Percentiles rank a stretch among this genome's conserved stretches.
Evolutionary conservation across 2,329 filamentous ascomycete species (phyloP).

Genomic region (Cercospora berteroae): DNA sequence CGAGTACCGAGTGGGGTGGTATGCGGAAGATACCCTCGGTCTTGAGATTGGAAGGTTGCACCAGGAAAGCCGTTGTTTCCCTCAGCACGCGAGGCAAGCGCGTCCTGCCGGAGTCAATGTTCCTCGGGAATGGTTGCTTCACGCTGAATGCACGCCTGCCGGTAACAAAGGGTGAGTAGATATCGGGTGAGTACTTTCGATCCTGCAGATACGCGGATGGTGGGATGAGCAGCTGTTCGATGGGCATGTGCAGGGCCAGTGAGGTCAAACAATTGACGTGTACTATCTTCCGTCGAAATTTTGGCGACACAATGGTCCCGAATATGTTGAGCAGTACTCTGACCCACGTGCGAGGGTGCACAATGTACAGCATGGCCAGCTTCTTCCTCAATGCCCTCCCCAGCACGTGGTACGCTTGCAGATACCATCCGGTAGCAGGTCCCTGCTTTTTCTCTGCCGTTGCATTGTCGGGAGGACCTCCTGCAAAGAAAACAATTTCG

Average conservation of each 20-base stretch:
- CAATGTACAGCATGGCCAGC: slow-evolving; percentile 56
- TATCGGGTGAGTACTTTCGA: slow-evolving; percentile 49
- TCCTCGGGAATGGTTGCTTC: slow-evolving; percentile 49
- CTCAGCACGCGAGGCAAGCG: slow-evolving; percentile 53
- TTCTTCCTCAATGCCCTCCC: slow-evolving; percentile 55
- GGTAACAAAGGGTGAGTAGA: slow-evolving; percentile 48
- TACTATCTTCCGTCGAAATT: slow-evolving; percentile 58
- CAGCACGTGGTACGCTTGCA: slow-evolving; percentile 58
- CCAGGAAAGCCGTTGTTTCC: slow-evolving; percentile 53
- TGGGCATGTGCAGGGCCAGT: slow-evolving; percentile 51
- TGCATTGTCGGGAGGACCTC: slow-evolving; percentile 48
- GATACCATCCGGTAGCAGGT: slow-evolving; percentile 56
- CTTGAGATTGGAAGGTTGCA: slow-evolving; percentile 48
- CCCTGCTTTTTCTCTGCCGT: slow-evolving; percentile 47
- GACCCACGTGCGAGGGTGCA: slow-evolving; percentile 58
- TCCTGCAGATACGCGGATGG: slow-evolving; percentile 56
- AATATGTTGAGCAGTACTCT: slow-evolving; percentile 56
- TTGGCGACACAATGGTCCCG: slow-evolving; percentile 57
- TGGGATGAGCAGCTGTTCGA: slow-evolving; percentile 55
- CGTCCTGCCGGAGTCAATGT: slow-evolving; percentile 43
- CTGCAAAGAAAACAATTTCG: slow-evolving; percentile 58
- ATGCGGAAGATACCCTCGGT: slow-evolving; percentile 56
- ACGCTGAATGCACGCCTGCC: slow-evolving; percentile 49
- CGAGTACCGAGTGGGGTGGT: slow-evolving; percentile 50
- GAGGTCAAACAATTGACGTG: slow-evolving; percentile 53